Conservation (phyloP, 2,329 filamentous ascomycete genomes). For the Cladosporium austrohemisphaericum region DNA sequence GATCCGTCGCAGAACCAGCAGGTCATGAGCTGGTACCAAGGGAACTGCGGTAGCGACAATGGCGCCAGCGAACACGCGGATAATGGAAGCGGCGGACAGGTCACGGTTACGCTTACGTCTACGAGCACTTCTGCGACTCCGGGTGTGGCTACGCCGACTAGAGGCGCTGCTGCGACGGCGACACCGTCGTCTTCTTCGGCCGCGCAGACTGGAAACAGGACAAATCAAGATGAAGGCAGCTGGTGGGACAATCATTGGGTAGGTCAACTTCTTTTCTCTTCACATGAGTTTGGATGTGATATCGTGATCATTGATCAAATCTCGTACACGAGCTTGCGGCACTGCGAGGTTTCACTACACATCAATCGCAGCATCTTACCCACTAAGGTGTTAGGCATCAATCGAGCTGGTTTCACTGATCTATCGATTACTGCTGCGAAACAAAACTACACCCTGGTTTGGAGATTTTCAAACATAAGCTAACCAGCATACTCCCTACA, state of each 20-base stretch:
- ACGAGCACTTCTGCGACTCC: conserved; percentile 11
- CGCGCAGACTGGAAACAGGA: background rate
- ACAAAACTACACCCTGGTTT: background rate
- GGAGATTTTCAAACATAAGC: too few relatives aligned
- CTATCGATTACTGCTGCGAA: conserved; percentile 53
- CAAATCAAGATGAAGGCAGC: conserved; percentile 2
- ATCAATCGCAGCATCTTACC: background rate
- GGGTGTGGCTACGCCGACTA: conserved; percentile 13
- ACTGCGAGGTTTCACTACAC: too few relatives aligned
- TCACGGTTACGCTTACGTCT: conserved; percentile 5
- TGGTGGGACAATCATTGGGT: conserved; percentile 24
- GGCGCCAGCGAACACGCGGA: conserved; percentile 31
- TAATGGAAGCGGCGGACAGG: conserved; percentile 14
- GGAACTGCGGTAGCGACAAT: conserved; percentile 56
- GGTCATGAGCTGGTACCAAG: conserved; percentile 68
- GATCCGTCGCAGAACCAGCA: conserved; percentile 50
- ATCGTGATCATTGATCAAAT: too few relatives aligned
- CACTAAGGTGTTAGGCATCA: background rate
- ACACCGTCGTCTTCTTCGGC: conserved; percentile 2
- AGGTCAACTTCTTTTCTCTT: background rate
- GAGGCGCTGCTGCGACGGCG: conserved; percentile 9
- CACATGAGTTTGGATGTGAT: background rate
- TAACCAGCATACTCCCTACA: conserved; percentile 10
- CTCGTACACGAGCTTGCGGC: too few relatives aligned
- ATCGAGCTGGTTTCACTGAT: conserved; percentile 9